Conservation (phyloP, 306 rosid genomes). For the Trifolium dubium region DNA sequence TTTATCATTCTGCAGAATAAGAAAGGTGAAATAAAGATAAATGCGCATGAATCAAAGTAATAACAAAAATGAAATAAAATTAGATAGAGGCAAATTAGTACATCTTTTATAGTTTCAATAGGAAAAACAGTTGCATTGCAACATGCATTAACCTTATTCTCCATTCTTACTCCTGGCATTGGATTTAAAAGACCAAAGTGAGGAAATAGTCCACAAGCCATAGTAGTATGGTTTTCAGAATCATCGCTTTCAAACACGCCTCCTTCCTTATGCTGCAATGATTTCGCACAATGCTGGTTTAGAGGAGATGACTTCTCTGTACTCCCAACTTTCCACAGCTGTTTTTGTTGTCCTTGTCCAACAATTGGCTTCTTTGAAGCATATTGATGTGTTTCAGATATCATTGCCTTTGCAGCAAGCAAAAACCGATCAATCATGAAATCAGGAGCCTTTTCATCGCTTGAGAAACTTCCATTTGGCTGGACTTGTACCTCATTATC, state of each 20-base stretch:
- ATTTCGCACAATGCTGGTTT: conserved; percentile 47
- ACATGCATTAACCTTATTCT: conserved; percentile 46
- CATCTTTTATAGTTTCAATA: conserved; percentile 52
- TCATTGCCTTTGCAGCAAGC: conserved; percentile 91
- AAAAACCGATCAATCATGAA: conserved; percentile 89
- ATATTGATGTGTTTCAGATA: conserved; percentile 62
- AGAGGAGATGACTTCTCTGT: conserved; percentile 42
- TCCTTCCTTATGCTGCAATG: conserved; percentile 46
- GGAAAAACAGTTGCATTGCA: conserved; percentile 52
- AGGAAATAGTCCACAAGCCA: conserved; percentile 64
- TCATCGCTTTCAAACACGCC: conserved; percentile 59
- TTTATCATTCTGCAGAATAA: conserved; percentile 51
- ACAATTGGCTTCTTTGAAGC: conserved; percentile 52
- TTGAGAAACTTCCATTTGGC: conserved; percentile 54
- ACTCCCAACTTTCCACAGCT: conserved; percentile 44
- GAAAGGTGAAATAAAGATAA: conserved; percentile 34
- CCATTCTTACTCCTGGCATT: conserved; percentile 61
- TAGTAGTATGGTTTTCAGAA: conserved; percentile 42
- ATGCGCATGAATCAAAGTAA: conserved; percentile 25
- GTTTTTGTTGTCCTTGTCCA: conserved; percentile 58
- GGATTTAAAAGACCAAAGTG: conserved; percentile 62
- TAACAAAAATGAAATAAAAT: conserved; percentile 5
- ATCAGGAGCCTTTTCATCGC: conserved; percentile 60
- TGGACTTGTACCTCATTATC: conserved; percentile 50
- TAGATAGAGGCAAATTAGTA: conserved; percentile 37